Conservation (phyloP, 2,329 filamentous ascomycete genomes). For the Kalaharituber pfeilii region DNA sequence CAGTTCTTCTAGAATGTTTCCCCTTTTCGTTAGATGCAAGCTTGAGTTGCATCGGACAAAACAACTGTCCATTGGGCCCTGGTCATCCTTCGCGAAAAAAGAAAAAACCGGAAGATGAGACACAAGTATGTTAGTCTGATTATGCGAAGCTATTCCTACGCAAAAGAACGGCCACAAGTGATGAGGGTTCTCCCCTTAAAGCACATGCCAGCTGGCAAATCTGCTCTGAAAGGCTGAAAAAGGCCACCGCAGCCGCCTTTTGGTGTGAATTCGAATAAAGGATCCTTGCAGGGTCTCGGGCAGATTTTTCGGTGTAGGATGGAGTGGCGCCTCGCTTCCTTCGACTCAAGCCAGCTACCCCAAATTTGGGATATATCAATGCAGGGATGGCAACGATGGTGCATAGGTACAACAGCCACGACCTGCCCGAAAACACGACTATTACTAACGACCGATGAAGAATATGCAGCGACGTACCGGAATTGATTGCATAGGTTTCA, state of each 20-base stretch:
- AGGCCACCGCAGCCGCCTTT: neutral
- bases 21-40: neutral
- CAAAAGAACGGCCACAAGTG: too few relatives aligned
- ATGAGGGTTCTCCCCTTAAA: too few relatives aligned
- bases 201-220: neutral
- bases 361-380: neutral
- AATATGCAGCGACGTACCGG: too few relatives aligned
- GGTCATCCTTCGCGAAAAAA: too few relatives aligned
- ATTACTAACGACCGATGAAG: too few relatives aligned
- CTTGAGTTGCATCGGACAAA: neutral
- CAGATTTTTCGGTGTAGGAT: neutral
- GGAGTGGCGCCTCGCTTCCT: neutral
- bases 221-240: neutral
- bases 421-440: too few relatives aligned
- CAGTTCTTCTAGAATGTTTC: neutral
- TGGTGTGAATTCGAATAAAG: too few relatives aligned
- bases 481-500: too few relatives aligned
- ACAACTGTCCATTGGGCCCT: too few relatives aligned
- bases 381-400: neutral
- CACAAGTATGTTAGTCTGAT: too few relatives aligned
- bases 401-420: neutral
- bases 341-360: neutral
- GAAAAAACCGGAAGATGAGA: neutral
- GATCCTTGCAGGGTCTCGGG: neutral
- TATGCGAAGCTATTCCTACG: too few relatives aligned